Conservation (phyloP, 2,329 filamentous ascomycete species). For the Rhynchosporium secalis region DNA sequence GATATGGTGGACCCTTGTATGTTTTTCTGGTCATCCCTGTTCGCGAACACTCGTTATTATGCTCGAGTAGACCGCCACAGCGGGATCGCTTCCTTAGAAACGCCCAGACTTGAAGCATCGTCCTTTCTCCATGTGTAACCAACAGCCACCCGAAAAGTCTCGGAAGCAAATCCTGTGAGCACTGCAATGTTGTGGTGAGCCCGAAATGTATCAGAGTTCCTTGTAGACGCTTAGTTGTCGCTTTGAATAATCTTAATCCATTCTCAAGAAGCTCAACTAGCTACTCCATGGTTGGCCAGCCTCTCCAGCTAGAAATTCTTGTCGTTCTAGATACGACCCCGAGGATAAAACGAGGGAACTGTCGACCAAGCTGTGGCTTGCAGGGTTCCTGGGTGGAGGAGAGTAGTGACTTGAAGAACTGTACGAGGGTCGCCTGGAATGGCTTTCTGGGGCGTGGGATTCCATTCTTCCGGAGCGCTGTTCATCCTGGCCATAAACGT, state of each 20-base stretch:
- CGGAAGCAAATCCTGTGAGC: not conserved
- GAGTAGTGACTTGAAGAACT: slow-evolving; percentile 33
- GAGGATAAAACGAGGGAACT: slow-evolving; percentile 33
- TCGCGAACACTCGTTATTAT: slow-evolving; percentile 1
- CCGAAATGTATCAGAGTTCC: not conserved
- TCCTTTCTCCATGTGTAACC: slow-evolving; percentile 5
- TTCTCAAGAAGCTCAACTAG: slow-evolving; percentile 2
- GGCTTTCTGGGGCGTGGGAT: slow-evolving; percentile 22
- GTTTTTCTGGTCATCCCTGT: not conserved
- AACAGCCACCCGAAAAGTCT: slow-evolving; percentile 2
- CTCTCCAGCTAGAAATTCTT: slow-evolving; percentile 30
- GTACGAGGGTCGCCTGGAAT: slow-evolving; percentile 33
- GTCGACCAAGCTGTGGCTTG: slow-evolving; percentile 27
- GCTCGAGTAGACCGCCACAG: not conserved
- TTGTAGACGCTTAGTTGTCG: not conserved
- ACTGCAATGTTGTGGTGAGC: not conserved
- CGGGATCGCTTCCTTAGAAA: not conserved
- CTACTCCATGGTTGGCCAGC: slow-evolving; percentile 21
- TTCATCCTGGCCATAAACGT: slow-evolving; percentile 28
- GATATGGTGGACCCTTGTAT: not conserved
- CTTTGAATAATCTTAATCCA: not conserved
- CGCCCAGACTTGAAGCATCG: not conserved
- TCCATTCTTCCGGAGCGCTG: slow-evolving; percentile 26
- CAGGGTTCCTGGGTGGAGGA: slow-evolving; percentile 17
- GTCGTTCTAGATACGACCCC: slow-evolving; percentile 31